phyloP scores from a whole-genome alignment of 2,329 filamentous ascomycete species.

The Epichloe glyceriae region DNA sequence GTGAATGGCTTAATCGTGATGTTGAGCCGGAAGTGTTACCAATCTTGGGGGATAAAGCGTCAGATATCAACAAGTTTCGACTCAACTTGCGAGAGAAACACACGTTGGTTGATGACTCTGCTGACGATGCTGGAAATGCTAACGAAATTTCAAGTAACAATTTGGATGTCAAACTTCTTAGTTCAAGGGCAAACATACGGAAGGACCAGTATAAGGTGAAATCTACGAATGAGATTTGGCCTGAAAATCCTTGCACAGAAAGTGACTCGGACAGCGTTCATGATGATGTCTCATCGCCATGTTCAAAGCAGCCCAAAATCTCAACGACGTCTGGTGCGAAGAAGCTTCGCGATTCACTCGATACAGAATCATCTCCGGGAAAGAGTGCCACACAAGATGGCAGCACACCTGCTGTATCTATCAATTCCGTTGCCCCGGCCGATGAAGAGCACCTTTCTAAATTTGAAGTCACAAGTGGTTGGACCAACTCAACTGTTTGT shows the following conservation, averaged over 20 bases:
- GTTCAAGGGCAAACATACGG: neutral
- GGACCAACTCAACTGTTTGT: neutral
- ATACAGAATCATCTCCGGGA: neutral
- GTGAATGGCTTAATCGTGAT: neutral
- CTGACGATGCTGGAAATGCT: neutral
- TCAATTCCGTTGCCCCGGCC: neutral
- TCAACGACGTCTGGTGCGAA: neutral
- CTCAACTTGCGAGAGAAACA: neutral
- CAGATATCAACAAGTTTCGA: neutral
- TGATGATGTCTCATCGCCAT: neutral
- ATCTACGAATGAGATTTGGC: neutral
- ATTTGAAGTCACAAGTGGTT: neutral
- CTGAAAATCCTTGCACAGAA: neutral
- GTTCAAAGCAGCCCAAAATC: neutral
- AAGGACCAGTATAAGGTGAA: neutral
- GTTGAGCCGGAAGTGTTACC: neutral
- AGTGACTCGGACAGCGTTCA: neutral
- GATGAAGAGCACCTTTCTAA: neutral
- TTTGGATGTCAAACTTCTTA: neutral
- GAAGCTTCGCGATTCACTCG: neutral
- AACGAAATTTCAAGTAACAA: neutral
- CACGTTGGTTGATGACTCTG: neutral
- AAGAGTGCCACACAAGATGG: neutral
- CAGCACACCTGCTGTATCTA: neutral
- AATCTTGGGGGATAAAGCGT: neutral